These are phyloP conservation scores for Hyaloscypha hepaticicola DNA, from an alignment of 495 filamentous ascomycete genomes.

Conservation along the genomic window DNA sequence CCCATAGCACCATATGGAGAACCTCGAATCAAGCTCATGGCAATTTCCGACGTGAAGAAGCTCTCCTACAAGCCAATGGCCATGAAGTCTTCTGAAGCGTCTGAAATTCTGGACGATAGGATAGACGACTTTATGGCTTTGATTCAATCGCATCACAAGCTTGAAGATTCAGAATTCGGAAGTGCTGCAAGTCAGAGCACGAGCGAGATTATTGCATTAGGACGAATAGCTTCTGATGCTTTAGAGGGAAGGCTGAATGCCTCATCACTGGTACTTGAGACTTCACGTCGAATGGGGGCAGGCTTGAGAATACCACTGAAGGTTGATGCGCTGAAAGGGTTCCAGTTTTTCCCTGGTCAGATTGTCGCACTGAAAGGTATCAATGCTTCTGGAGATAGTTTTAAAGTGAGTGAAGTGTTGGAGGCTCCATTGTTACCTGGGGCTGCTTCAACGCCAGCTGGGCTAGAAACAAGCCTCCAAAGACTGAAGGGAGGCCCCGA, in stretches of 20 bases:
- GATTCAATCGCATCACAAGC: conserved; percentile 69
- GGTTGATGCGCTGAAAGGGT: conserved; percentile 62
- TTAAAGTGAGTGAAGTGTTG: conserved; percentile 75
- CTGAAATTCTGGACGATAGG: conserved; percentile 89
- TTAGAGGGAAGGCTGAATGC: conserved; percentile 79
- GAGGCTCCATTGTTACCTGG: conserved; percentile 67
- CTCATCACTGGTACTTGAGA: conserved; percentile 83
- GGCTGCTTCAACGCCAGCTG: conserved; percentile 60
- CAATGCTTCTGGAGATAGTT: conserved; percentile 83
- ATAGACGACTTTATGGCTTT: conserved; percentile 81
- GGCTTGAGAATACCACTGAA: conserved; percentile 80
- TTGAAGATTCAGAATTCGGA: conserved; percentile 81
- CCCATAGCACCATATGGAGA: conserved; percentile 71
- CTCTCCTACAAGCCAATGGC: conserved; percentile 88
- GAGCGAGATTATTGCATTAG: conserved; percentile 83
- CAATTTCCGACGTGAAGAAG: conserved; percentile 83
- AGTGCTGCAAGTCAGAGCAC: conserved; percentile 82
- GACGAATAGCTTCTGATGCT: conserved; percentile 84
- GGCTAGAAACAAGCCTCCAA: conserved; percentile 62
- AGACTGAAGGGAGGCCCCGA: conserved; percentile 60
- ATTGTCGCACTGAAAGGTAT: conserved; percentile 84
- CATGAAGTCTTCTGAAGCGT: conserved; percentile 89
- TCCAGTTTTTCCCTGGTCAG: conserved; percentile 92
- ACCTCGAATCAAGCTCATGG: conserved; percentile 74
- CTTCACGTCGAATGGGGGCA: conserved; percentile 78